Percentiles rank a stretch among this genome's conserved stretches.
These are phyloP conservation scores for Lasiosphaeria hispida DNA, from an alignment of 495 filamentous ascomycete species.

Conservation along the genomic window DNA sequence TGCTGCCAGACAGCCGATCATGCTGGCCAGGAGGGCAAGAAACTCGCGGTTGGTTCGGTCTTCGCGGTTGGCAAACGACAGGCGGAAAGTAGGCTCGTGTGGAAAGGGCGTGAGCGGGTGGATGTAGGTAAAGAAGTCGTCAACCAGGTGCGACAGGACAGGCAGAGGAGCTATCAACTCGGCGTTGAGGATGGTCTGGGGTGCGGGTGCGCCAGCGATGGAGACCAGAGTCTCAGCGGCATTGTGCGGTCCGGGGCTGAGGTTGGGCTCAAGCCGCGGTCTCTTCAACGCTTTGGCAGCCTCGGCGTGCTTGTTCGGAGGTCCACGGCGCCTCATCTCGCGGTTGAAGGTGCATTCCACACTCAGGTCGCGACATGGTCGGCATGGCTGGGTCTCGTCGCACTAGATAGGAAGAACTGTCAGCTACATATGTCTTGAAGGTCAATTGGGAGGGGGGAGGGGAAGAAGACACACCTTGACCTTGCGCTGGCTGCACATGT, in stretches of 20 bases:
- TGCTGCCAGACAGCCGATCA: slow-evolving; percentile 73
- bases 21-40: slow-evolving; percentile 73
- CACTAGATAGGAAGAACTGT: slow-evolving; percentile 52
- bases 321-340: slow-evolving; percentile 75
- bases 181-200: slow-evolving; percentile 45
- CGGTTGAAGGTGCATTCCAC: slow-evolving; percentile 83
- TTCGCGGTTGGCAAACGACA: slow-evolving; percentile 65
- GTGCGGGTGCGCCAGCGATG: slow-evolving; percentile 29
- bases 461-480: slow-evolving; percentile 65
- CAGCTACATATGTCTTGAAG: slow-evolving; percentile 16
- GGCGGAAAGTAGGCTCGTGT: slow-evolving; percentile 80
- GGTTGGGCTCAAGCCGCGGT: slow-evolving; percentile 50
- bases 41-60: slow-evolving; percentile 68
- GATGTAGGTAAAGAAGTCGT: slow-evolving; percentile 89
- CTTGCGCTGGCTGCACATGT: slow-evolving; percentile 81
- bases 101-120: slow-evolving; percentile 84
- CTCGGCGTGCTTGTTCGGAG: slow-evolving; percentile 82
- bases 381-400: slow-evolving; percentile 77
- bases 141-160: slow-evolving; percentile 65
- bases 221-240: slow-evolving; percentile 49
- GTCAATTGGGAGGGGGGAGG: background rate
- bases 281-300: slow-evolving; percentile 62
- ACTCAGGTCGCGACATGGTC: slow-evolving; percentile 71
- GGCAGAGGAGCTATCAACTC: slow-evolving; percentile 73
- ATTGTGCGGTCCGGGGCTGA: slow-evolving; percentile 40